Conservation (phyloP, 140 eudicot species). For the Oenanthe javanica region DNA sequence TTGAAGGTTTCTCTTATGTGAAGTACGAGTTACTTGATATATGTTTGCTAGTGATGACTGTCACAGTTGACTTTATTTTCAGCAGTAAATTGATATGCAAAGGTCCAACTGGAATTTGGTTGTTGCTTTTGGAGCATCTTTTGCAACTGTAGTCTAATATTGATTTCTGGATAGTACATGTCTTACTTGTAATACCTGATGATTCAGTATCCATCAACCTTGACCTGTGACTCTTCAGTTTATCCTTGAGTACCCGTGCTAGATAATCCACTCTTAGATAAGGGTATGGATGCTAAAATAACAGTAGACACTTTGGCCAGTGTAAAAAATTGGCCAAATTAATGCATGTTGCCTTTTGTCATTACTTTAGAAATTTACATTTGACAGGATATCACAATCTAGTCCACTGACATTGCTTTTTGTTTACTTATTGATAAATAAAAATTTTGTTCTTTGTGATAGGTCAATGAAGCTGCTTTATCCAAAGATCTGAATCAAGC, state of each 20-base stretch:
- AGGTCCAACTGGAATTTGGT: too few species aligned
- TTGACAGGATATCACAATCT: not conserved
- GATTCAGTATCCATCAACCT: not conserved
- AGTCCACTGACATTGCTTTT: not conserved
- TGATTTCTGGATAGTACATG: not conserved
- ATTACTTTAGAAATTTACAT: not conserved
- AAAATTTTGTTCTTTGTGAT: slow-evolving; percentile 7
- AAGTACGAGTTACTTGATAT: not conserved
- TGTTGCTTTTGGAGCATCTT: not conserved
- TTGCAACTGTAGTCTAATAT: not conserved
- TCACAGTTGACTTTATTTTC: not conserved
- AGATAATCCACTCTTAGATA: not conserved
- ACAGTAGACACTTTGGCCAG: not conserved
- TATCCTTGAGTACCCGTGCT: not conserved
- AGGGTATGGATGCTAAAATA: not conserved
- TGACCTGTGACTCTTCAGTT: not conserved
- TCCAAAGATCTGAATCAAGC: slow-evolving; percentile 58
- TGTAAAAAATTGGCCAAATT: not conserved
- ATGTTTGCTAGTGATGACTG: not conserved
- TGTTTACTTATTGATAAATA: not conserved
- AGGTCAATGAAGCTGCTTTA: slow-evolving; percentile 85
- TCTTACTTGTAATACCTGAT: not conserved
- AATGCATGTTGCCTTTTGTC: not conserved
- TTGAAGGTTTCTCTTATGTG: not conserved
- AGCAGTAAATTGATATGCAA: not conserved